Base-by-base conservation (phyloP, 768 basidiomycete genomes). In the Clitopilus hobsonii region DNA sequence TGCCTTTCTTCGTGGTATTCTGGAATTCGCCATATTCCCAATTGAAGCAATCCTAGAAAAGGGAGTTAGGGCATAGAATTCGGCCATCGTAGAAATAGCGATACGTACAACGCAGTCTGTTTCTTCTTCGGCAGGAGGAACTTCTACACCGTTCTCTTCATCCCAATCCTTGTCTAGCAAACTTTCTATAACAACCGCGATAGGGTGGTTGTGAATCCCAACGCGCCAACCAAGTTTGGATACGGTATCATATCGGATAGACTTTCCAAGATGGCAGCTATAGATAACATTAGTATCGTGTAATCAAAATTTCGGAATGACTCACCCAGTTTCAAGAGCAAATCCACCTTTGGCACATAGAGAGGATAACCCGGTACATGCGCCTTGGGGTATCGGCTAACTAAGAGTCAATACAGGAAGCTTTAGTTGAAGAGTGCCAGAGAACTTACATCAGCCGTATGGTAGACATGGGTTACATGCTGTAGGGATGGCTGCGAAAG, bases 251-350 rank as follows among this genome's bases (percentile, higher is more conserved):
- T 93, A 96, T 5, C 84, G 72, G 50, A 90, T 83, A 14, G 84
- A 81, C 65, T 88, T 84, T 22, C 96, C 96, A 0, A 89, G 78
- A 67, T 98, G 96, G 63, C 96, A 98, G n/a, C 84, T 82, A 45
- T 1, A 53, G 6, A 28, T 3, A 32, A n/a, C n/a, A 20, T 62
- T 2, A 23, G 58, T 25, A 38, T 23, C 16, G 11, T 27, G 47
- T 22, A 26, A 38, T 45, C 10, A 53, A 26, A 22, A 38, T 54
- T 20, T 8, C 16, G 29, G 23, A 8, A 38, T 20, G 6, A 57
- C 73, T 50, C 45, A 82, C 77, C 74, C 76, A 2, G 85, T 81
- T 71, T 94, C 92, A 69, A 94, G 72, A 0, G 93, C 96, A 63
- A 90, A 95, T 0, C 96, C 95, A 10, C 68, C 76, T 25, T 80